Evolutionary conservation across 2,329 filamentous ascomycete species (phyloP).

Genomic region (Colletotrichum musicola): DNA sequence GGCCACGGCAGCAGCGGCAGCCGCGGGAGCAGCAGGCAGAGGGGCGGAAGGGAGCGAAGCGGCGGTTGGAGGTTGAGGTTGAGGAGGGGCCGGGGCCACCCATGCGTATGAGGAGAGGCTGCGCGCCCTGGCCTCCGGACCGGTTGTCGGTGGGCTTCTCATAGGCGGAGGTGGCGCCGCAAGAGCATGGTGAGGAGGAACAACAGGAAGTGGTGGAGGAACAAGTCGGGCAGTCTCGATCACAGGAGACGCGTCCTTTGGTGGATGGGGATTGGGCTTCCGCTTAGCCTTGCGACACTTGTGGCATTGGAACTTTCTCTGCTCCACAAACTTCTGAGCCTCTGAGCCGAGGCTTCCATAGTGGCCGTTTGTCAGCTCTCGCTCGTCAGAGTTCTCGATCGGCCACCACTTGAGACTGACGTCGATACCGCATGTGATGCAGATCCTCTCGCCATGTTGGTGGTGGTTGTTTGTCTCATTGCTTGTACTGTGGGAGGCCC

Average conservation of each 20-base stretch:
- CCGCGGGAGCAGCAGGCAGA: slow-evolving; percentile 42
- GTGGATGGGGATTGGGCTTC: slow-evolving; percentile 53
- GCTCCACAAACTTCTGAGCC: slow-evolving; percentile 69
- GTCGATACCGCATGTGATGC: slow-evolving; percentile 75
- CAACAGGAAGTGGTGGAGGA: slow-evolving; percentile 42
- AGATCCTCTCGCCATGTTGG: slow-evolving; percentile 66
- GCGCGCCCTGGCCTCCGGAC: slow-evolving; percentile 39
- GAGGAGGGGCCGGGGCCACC: slow-evolving; percentile 36
- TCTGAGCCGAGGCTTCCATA: slow-evolving; percentile 65
- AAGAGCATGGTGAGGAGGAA: slow-evolving; percentile 43
- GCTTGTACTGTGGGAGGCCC: slow-evolving; percentile 32
- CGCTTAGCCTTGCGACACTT: slow-evolving; percentile 74
- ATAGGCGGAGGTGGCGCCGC: slow-evolving; percentile 41
- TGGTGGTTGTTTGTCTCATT: slow-evolving; percentile 21
- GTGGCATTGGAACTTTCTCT: slow-evolving; percentile 78
- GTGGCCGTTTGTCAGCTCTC: slow-evolving; percentile 64
- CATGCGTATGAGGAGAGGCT: slow-evolving; percentile 36
- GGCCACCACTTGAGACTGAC: slow-evolving; percentile 82
- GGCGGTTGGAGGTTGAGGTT: slow-evolving; percentile 33
- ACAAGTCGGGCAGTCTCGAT: slow-evolving; percentile 25
- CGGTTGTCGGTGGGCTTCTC: slow-evolving; percentile 36
- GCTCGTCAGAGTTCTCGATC: slow-evolving; percentile 65
- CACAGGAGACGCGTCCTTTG: slow-evolving; percentile 29
- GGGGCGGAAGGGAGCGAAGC: slow-evolving; percentile 24
- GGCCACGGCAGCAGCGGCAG: slow-evolving; percentile 35